These are phyloP conservation scores for Friedmanniomyces endolithicus DNA, from an alignment of 495 filamentous ascomycete genomes.

Conservation along the genomic window DNA sequence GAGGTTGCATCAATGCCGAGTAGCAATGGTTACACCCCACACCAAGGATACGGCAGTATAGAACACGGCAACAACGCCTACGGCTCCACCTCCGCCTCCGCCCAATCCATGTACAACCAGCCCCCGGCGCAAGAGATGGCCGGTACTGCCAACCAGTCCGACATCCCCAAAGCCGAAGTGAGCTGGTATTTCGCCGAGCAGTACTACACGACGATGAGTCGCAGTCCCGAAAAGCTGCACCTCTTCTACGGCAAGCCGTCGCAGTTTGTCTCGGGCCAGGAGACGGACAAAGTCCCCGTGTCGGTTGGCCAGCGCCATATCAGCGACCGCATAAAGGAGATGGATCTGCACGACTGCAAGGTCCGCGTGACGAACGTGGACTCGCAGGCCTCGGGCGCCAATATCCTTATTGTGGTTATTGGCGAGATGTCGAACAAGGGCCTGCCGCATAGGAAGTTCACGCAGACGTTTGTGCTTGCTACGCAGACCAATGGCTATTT, in stretches of 20 bases:
- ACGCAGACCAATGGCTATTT: constrained; percentile 96
- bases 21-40: constrained; percentile 33
- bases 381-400: constrained; percentile 78
- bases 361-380: constrained; percentile 97
- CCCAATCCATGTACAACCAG: constrained; percentile 12
- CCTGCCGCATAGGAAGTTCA: constrained; percentile 81
- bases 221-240: constrained; percentile 82
- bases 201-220: constrained; percentile 95
- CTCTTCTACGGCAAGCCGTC: constrained; percentile 40
- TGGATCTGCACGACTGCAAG: constrained; percentile 95
- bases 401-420: constrained; percentile 94
- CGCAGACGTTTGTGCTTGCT: constrained; percentile 96
- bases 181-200: constrained; percentile 99
- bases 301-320: constrained; percentile 75
- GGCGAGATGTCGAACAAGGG: constrained; percentile 93
- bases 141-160: constrained; percentile 10
- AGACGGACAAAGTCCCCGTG: constrained; percentile 74
- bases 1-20: constrained; percentile 26
- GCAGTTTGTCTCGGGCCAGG: constrained; percentile 42
- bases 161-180: constrained; percentile 65
- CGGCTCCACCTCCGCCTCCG: constrained; percentile 11
- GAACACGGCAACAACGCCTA: constrained; percentile 21
- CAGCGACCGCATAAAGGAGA: constrained; percentile 79
- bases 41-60: constrained; percentile 23
- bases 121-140: background rate